Evolutionary conservation across 2,329 filamentous ascomycete genomes (phyloP).

Genomic region (Botryotinia convoluta): DNA sequence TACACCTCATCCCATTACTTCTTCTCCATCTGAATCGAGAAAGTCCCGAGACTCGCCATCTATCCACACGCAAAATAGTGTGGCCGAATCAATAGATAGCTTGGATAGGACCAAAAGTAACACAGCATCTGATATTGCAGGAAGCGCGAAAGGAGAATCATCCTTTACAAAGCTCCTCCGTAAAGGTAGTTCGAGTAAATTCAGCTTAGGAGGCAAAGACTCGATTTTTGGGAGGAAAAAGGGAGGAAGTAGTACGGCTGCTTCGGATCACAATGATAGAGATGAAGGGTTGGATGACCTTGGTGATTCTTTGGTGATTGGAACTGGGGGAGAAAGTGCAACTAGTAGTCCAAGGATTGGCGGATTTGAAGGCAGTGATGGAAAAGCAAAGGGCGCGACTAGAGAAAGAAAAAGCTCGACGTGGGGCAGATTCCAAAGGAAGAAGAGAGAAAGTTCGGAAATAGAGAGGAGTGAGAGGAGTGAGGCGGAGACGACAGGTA

Average conservation of each 20-base stretch:
- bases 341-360: constrained; percentile 57
- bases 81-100: constrained; percentile 48
- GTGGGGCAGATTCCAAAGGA: constrained; percentile 35
- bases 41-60: constrained; percentile 57
- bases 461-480: constrained; percentile 34
- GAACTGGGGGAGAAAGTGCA: constrained; percentile 15
- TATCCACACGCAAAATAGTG: constrained; percentile 55
- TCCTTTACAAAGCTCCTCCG: constrained; percentile 57
- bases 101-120: constrained; percentile 57
- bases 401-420: constrained; percentile 35
- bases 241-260: constrained; percentile 51
- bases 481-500: constrained; percentile 34
- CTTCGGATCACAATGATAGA: constrained; percentile 56
- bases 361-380: constrained; percentile 45
- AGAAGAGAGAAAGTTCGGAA: constrained; percentile 36
- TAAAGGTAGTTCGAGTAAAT: constrained; percentile 65
- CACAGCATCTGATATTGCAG: constrained; percentile 52
- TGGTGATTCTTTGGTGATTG: constrained; percentile 42
- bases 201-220: constrained; percentile 55
- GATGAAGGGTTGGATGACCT: constrained; percentile 57
- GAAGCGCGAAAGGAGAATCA: constrained; percentile 48
- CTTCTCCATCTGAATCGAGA: constrained; percentile 51
- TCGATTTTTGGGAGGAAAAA: constrained; percentile 55
- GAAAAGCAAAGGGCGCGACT: constrained; percentile 39
- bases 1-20: constrained; percentile 35